Conservation (phyloP, 176 grass and related monocot genomes). For the Aegilops longissima region DNA sequence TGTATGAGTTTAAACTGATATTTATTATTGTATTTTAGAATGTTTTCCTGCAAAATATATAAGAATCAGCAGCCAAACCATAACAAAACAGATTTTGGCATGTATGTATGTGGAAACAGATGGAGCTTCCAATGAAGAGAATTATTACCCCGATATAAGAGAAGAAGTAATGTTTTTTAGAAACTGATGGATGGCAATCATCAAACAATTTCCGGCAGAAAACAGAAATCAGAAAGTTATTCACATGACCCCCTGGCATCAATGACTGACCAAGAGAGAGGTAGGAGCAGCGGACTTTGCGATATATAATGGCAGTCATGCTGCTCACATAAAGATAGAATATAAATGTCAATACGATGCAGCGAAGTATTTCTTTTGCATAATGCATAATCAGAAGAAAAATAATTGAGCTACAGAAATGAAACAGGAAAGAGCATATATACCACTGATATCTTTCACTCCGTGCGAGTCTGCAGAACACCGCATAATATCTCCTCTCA, state of each 20-base stretch:
- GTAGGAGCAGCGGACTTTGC: conserved; percentile 18
- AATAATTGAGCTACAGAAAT: background rate
- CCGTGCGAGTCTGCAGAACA: conserved; percentile 5
- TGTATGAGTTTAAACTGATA: conserved; percentile 10
- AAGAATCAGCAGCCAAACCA: background rate
- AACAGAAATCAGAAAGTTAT: conserved; percentile 11
- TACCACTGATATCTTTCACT: conserved; percentile 17
- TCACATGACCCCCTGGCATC: conserved; percentile 7
- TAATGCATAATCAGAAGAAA: background rate
- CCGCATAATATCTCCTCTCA: conserved; percentile 15
- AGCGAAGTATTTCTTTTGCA: background rate
- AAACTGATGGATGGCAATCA: conserved; percentile 3
- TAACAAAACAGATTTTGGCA: background rate
- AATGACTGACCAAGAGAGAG: conserved; percentile 17
- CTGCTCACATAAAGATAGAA: background rate
- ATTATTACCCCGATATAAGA: conserved; percentile 18
- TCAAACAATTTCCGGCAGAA: conserved; percentile 19
- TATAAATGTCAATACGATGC: background rate
- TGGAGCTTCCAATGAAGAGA: background rate
- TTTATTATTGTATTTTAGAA: conserved; percentile 9
- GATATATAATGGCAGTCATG: background rate
- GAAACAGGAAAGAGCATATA: background rate
- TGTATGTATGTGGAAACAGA: background rate
- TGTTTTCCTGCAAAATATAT: background rate
- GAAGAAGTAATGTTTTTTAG: conserved; percentile 3